Base-by-base conservation (phyloP, 306 rosid species). In the Gynostemma pentaphyllum region DNA sequence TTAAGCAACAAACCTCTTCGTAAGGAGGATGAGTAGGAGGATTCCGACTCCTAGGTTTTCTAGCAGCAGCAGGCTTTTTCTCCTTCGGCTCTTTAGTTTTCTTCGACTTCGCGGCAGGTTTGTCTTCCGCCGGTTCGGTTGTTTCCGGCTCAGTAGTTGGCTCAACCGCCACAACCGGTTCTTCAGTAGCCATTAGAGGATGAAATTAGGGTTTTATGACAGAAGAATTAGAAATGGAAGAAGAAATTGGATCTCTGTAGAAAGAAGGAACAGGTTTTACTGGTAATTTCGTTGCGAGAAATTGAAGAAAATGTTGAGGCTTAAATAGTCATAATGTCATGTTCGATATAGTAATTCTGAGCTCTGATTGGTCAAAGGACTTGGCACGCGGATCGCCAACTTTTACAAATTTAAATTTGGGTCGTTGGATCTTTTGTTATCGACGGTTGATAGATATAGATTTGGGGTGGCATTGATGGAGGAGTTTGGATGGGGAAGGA, bases 21-120 rank as follows among this genome's bases (percentile, higher is more conserved):
- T 84, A 92, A 0, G 99, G 74, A 49, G 99, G 97, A 23, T 80
- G 95, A 0, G 95, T 5, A 0, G 71, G 61, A 1, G 88, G 15
- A 19, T 16, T 78, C 8, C 88, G 15, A 19, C 15, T 78, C 8
- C 88, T 76, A 7, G 95, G 52, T 68, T 76, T 80, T 15, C 23
- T 76, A 9, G 86, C 68, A 62, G 77, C 80, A 0, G 85, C 53
- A 0, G 79, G 57, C 27, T 81, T 85, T 45, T 74, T 82, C 11
- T 83, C 78, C 46, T 80, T 82, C 13, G 92, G 66, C 9, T 74
- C 87, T 64, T 80, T 87, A 2, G 64, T 45, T 56, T 78, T 85
- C 82, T 62, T 57, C 23, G 74, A 0, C 84, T 77, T 87, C 4
- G 62, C 79, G 7, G 76, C 21, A 2, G 76, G 74, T 0, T 57